Evolutionary conservation across 2,329 filamentous ascomycete genomes (phyloP).

Genomic region (Claviceps africana): DNA sequence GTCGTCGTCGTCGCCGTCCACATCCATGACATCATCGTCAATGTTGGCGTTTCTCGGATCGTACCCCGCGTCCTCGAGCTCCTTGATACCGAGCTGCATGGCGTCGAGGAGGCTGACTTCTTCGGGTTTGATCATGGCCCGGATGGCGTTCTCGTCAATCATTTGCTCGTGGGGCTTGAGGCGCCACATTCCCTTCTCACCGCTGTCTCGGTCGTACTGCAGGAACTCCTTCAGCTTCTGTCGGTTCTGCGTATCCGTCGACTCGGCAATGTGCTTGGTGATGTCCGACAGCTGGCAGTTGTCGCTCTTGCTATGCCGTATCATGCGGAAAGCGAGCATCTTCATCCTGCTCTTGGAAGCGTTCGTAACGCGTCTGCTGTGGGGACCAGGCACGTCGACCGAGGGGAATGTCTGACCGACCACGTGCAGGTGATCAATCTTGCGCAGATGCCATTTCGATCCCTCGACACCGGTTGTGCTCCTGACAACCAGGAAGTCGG

Average conservation of each 20-base stretch:
- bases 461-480: constrained; percentile 69
- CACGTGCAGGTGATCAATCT: constrained; percentile 78
- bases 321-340: constrained; percentile 86
- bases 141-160: constrained; percentile 68
- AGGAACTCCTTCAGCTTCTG: constrained; percentile 97
- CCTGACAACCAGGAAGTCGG: constrained; percentile 77
- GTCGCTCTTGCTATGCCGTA: constrained; percentile 57
- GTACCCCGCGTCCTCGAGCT: constrained; percentile 83
- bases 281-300: constrained; percentile 68
- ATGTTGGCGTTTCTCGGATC: constrained; percentile 47
- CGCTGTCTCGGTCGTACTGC: constrained; percentile 64
- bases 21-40: constrained; percentile 51
- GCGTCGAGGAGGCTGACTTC: constrained; percentile 89
- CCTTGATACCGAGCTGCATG: constrained; percentile 89
- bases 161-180: constrained; percentile 58
- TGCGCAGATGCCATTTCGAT: constrained; percentile 68
- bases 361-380: constrained; percentile 89
- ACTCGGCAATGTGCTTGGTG: constrained; percentile 82
- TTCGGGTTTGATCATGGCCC: constrained; percentile 84
- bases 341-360: constrained; percentile 94
- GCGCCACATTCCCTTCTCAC: constrained; percentile 66
- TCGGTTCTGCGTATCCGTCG: constrained; percentile 86
- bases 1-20: constrained; percentile 44
- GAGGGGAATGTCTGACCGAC: constrained; percentile 91
- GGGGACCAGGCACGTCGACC: constrained; percentile 81